Conservation (phyloP, 768 basidiomycete genomes). For the Mycena rebaudengoi region DNA sequence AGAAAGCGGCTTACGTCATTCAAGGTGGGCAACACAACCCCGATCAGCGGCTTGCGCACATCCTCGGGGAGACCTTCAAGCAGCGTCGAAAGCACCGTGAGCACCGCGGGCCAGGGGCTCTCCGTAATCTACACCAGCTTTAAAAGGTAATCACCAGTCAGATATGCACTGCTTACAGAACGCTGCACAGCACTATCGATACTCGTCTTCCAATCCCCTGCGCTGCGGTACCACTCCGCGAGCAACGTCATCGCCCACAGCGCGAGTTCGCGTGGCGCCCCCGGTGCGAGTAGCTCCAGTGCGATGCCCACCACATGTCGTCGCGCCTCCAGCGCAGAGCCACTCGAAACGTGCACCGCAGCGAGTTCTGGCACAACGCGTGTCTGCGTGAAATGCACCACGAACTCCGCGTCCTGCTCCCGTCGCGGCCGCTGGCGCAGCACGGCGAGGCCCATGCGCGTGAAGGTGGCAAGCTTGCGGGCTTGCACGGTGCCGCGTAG, state of each 20-base stretch:
- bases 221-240: conserved; percentile 50
- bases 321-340: conserved; percentile 42
- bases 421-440: conserved; percentile 32
- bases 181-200: conserved; percentile 51
- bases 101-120: conserved; percentile 51
- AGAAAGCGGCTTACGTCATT: conserved; percentile 53
- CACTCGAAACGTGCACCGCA: conserved; percentile 32
- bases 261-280: conserved; percentile 35
- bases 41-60: conserved; percentile 49
- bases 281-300: conserved; percentile 47
- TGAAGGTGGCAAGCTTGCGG: conserved; percentile 54
- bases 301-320: conserved; percentile 51
- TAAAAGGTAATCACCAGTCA: neutral
- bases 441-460: conserved; percentile 40
- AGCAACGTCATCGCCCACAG: conserved; percentile 43
- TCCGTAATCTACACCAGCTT: conserved; percentile 42
- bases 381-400: conserved; percentile 41
- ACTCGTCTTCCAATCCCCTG: conserved; percentile 49
- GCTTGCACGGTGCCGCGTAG: conserved; percentile 55
- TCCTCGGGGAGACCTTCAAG: conserved; percentile 57
- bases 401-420: conserved; percentile 17
- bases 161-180: conserved; percentile 44
- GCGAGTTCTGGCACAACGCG: conserved; percentile 60
- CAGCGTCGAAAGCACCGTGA: conserved; percentile 52
- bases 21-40: conserved; percentile 52